Base-by-base conservation (phyloP, 805 yeast species). In the Metschnikowia drakensbergensis region DNA sequence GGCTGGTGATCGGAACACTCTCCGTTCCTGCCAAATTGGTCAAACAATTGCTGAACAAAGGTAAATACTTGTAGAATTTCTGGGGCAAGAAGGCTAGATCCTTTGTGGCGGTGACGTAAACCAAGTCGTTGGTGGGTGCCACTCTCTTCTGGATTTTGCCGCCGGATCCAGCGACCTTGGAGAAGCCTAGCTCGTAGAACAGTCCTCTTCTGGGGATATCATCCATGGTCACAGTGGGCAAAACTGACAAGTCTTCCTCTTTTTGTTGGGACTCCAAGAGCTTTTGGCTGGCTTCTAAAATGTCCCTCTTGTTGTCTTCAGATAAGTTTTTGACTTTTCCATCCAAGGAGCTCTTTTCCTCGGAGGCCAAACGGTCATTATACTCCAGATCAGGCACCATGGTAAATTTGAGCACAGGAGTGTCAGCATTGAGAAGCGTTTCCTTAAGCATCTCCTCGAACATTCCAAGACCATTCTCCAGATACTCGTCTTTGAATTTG, bases 11-110 rank as follows among this genome's bases (percentile, higher is more conserved):
- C 0, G 84, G 63, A 50, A 84, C 82, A 6, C 66, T 59, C 6
- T 71, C 63, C 1, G 99, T 92, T n/a, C 99, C 99, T 0, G 76
- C 75, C 53, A 94, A 73, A 61, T 84, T 88, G 3, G 96, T 86
- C 51, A 94, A 70, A 41, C 96, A 85, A 28, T 84, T 86, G 7
- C 85, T 72, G 67, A 87, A 94, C 39, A 94, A 64, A 0, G 96
- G 87, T 51, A 94, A 63, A 55, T 79, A 90, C 33, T 84, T 82
- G 47, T 84, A 76, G 41, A 87, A 71, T 5, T 81, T 80, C 3
- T 67, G 54, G 9, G 96, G 92, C 5, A 92, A 61, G 23, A 69
- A 63, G 6, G 79, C 67, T 28, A 92, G 63, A 37, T 82, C 74
- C 51, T 85, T 84, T 33, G 82, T 66, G n/a, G 87, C 84, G 39